Evolutionary conservation across 1,139 yeast species (phyloP), one percentile per base, ranked within the genome.

Genomic region (Saccharomycopsis hybrid): DNA sequence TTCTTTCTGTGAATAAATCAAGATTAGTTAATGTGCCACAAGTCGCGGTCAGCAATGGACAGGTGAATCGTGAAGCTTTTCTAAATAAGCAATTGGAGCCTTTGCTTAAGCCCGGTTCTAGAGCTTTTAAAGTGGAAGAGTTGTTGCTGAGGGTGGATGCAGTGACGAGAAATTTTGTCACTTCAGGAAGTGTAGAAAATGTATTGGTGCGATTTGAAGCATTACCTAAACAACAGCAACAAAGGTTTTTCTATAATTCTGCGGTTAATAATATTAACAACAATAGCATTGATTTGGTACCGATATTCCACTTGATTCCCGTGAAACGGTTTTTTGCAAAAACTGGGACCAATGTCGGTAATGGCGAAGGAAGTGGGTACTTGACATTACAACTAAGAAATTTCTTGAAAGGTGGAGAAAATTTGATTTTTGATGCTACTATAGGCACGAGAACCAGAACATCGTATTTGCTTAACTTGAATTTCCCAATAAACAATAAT

Each of bases 351-450:
- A 89, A 85, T 64, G 78, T 90, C 3, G 97, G 97, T 2, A 90
- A 90, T 62, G 95, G 95, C 30, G 96, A 89, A 69, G 97, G 97
- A 31, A 95, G 86, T 62, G 97, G 96, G 1, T 87, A 88, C 60
- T 74, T 88, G 44, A 83, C 85, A 47, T 77, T 86, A 55, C 89
- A 84, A 61, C 70, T 85, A 62, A 75, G 80, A 48, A 90, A 92
- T 62, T 66, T 87, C 8, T 80, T 89, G 65, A 96, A 96, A 0
- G 96, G 96, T 2, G 97, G 92, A 5, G 98, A 92, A 62, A 73
- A 73, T 44, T 61, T 90, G 27, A 74, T 80, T 31, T 71, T 89
- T 48, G 96, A 90, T 65, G 88, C 96, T 2, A 78, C 82, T 4
- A 67, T 77, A 28, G 96, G 96, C 18, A 83, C 95, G 2, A 79